Base-by-base conservation (phyloP, 768 basidiomycete species). In the Gymnopilus junonius region DNA sequence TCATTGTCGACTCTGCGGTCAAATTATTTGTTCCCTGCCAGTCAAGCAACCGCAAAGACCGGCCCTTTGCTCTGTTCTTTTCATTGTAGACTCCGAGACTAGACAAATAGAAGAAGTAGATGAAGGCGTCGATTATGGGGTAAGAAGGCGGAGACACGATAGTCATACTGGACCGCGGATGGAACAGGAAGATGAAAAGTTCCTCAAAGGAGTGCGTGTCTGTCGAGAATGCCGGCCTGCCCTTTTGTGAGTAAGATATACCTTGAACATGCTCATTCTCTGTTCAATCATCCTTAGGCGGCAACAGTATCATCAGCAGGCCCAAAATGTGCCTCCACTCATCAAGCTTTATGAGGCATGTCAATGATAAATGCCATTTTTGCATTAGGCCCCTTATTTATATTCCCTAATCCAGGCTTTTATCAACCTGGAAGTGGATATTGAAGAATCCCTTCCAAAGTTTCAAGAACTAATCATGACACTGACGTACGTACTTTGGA, bases 1-100 rank as follows among this genome's bases (percentile, higher is more conserved):
- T 68, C 97, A 99, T 71, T 99, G 97, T 73, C 89, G 97, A 8
- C 80, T 98, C 14, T 99, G 97, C 67, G 97, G 97, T 0, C 83
- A 89, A 59, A 92, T 98, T 40, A 88, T 98, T 12, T 99, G 97
- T 70, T 91, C 95, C 1, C 82, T 97, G 4, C 94, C 95, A 0
- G 80, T 89, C 11, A 94, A 92, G 61, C 83, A 79, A 4, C 87
- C 89, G 2, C 86, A 88, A 67, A 85, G 94, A 21, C 82, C 81
- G 1, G 80, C 80, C 50, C 77, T 83, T 6, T 97, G 95, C 69
- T 95, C 94, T 0, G 76, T 91, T 5, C 80, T 97, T 32, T 93
- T 97, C 69, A 85, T 96, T 10, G 93, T 91, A n/a, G 94, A 98
- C 70, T 81, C 85, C 20, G 84, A 88, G 67, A 88, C 91, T 7